These are phyloP conservation scores for Earliella scabrosa DNA, from an alignment of 1,284 basidiomycete genomes.

Conservation along the genomic window DNA sequence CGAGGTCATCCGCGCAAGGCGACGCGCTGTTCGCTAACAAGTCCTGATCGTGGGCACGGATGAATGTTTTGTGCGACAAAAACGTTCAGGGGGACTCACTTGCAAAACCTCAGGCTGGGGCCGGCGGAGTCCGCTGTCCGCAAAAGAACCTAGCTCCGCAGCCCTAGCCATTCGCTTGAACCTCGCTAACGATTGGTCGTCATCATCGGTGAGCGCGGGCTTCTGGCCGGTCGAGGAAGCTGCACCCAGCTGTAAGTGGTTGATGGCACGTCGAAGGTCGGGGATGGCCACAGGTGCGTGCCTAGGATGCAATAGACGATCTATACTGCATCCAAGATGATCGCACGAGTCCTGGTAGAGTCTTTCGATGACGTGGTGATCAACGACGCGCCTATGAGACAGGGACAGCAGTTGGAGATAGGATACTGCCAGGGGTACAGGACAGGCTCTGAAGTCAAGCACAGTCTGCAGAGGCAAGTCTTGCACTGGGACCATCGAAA, in stretches of 20 bases:
- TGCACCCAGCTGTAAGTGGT: conserved; percentile 26
- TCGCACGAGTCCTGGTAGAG: neutral
- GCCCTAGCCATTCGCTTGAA: conserved; percentile 8
- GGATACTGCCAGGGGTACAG: conserved; percentile 59
- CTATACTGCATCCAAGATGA: neutral
- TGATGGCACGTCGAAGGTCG: conserved; percentile 29
- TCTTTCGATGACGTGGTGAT: neutral
- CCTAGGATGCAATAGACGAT: conserved; percentile 12
- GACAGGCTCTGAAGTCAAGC: conserved; percentile 69
- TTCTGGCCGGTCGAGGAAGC: neutral
- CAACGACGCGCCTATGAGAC: conserved; percentile 50
- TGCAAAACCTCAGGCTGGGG: conserved; percentile 11
- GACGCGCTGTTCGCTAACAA: conserved; percentile 8
- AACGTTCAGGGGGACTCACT: neutral
- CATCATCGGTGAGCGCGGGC: neutral
- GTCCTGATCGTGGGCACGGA: conserved; percentile 4
- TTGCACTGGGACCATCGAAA: conserved; percentile 66
- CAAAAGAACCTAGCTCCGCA: conserved; percentile 12
- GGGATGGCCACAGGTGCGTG: neutral
- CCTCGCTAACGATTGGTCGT: conserved; percentile 4
- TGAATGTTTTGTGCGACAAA: neutral
- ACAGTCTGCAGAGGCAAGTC: conserved; percentile 82
- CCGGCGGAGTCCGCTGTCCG: conserved; percentile 15
- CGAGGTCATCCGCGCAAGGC: conserved; percentile 12
- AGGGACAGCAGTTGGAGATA: conserved; percentile 75